Evolutionary conservation across 192 early-diverging fungal species (phyloP), one percentile per base, ranked within the genome.

Genomic region (Umbelopsis vinacea): DNA sequence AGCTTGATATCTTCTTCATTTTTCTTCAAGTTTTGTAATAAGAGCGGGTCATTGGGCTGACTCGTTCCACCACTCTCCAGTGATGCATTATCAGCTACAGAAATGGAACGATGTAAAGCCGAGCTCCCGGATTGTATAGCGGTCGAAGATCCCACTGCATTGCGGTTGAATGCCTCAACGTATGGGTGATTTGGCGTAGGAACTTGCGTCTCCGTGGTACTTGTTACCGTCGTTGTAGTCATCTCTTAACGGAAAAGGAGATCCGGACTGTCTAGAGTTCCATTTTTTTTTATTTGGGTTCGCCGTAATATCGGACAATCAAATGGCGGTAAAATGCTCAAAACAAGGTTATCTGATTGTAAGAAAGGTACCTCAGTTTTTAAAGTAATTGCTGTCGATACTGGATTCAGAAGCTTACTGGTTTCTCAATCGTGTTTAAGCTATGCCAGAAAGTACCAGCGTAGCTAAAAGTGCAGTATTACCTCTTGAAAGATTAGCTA

Each of bases 1-100:
- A 83, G 81, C 15, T 54, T 55, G 5, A 88, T 83, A 48, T 88
- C 85, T 2, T 85, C 83, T 57, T 85, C 83, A 11, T 84, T 79
- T 54, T 82, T 81, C 66, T 83, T 80, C 19, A 74, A 80, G 2
- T 70, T 67, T 26, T 69, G 75, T 1, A 87, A 70, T 1, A 69
- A 71, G 52, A 85, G 72, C 5, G 86, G 86, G 38, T 87, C 86
- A 40, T 63, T 26, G 17, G 57, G 57, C 17, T 37, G 12, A 29
- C 35, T 38, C 33, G 17, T 63, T 37, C 2, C 17, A 11, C 57
- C 57, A 17, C 57, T 63, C 33, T 63, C 57, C 33, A 63, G 33
- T 0, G 57, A 63, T 37, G 57, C 57, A n/a, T 63, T 63, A 63
- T 63, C 57, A 17, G 57, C 33, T 4, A 63, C 57, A 37, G 57